A percentile compares a stretch with the other conserved stretches of the same genome.
phyloP scores from a whole-genome alignment of 2,329 filamentous ascomycete species.

The Monilinia fructicola region DNA sequence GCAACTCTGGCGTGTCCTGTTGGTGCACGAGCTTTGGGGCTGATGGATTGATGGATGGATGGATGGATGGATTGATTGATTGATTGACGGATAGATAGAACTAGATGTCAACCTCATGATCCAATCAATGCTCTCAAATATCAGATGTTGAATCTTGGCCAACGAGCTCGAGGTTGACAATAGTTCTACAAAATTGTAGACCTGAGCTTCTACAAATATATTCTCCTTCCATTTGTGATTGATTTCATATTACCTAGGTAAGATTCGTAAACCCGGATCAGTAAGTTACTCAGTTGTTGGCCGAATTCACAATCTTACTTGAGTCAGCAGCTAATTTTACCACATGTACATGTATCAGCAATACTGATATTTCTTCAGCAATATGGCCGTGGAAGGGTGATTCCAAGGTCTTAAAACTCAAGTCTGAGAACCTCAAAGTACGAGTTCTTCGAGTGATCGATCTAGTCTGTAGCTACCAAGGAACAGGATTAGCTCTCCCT shows the following conservation, averaged over 20 bases:
- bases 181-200: too few relatives aligned
- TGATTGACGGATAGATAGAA: too few relatives aligned
- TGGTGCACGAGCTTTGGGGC: background rate
- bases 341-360: background rate
- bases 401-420: slow-evolving; percentile 53
- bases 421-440: slow-evolving; percentile 54
- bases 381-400: slow-evolving; percentile 51
- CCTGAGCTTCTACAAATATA: too few relatives aligned
- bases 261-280: background rate
- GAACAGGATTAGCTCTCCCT: slow-evolving; percentile 43
- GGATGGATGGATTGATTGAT: too few relatives aligned
- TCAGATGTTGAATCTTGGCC: too few relatives aligned
- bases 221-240: background rate
- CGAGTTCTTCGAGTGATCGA: slow-evolving; percentile 46
- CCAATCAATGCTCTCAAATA: too few relatives aligned
- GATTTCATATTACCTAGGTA: background rate
- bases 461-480: slow-evolving; percentile 30
- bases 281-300: background rate
- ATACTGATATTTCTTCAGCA: background rate
- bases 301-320: background rate
- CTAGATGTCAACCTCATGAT: too few relatives aligned
- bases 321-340: background rate
- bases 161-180: too few relatives aligned
- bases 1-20: background rate
- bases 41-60: too few relatives aligned